A percentile compares a stretch with the other conserved stretches of the same genome.
Evolutionary conservation across 225 moss, liverwort and hornwort genomes (phyloP).

Genomic region (Sphagnum contortum): DNA sequence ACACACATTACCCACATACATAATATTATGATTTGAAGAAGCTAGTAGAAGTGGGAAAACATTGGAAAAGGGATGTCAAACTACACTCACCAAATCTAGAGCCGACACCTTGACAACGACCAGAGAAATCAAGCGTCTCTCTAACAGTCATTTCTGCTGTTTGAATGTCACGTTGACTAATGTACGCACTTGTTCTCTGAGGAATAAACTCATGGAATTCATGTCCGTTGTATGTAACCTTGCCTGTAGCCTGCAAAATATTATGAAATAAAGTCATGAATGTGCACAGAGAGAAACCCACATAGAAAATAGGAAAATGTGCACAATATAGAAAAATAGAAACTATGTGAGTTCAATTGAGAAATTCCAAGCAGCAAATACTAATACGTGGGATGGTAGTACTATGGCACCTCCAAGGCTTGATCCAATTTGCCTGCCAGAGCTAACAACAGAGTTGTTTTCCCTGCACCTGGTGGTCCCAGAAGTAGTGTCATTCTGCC

Average conservation of each 20-base stretch:
- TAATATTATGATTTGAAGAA: too few relatives aligned
- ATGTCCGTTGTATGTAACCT: conserved; percentile 72
- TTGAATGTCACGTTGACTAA: conserved; percentile 83
- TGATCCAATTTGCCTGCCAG: conserved; percentile 18
- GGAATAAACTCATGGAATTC: conserved; percentile 60
- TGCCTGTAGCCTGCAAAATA: conserved; percentile 23
- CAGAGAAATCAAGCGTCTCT: conserved; percentile 73
- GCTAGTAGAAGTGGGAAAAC: too few relatives aligned
- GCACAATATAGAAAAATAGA: too few relatives aligned
- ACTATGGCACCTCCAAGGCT: conserved; percentile 7
- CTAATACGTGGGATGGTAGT: too few relatives aligned
- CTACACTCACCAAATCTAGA: conserved; percentile 46
- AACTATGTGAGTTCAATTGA: too few relatives aligned
- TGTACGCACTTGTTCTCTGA: conserved; percentile 63
- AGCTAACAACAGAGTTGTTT: conserved; percentile 16
- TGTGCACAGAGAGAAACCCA: too few relatives aligned
- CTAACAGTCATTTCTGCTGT: conserved; percentile 72
- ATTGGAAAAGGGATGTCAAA: background rate
- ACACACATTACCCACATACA: too few relatives aligned
- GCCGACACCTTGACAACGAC: conserved; percentile 78
- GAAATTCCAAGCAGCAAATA: too few relatives aligned
- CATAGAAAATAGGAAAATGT: too few relatives aligned
- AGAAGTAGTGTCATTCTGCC: conserved; percentile 15
- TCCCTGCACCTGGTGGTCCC: conserved; percentile 32
- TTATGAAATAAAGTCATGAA: too few relatives aligned